A percentile compares a stretch with the other conserved stretches of the same genome.
Evolutionary conservation across 306 rosid species (phyloP).

Genomic region (Calophaca sinica): DNA sequence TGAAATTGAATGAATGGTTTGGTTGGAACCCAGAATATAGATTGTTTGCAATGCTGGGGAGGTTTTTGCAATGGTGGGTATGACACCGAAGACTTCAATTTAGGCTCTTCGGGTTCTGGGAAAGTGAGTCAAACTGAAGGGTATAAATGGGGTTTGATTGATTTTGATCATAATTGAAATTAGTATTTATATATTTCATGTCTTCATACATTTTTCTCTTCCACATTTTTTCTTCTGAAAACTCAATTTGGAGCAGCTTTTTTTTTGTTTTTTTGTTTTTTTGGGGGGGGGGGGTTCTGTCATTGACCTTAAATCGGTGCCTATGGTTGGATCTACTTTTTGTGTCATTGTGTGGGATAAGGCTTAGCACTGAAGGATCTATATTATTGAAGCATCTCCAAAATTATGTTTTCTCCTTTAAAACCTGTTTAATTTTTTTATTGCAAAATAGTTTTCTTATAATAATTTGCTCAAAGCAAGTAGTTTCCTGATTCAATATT

Average conservation of each 20-base stretch:
- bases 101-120: slow-evolving; percentile 51
- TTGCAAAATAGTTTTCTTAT: slow-evolving; percentile 9
- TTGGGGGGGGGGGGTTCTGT: background rate
- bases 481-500: slow-evolving; percentile 2
- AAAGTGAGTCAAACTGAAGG: slow-evolving; percentile 49
- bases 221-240: slow-evolving; percentile 28
- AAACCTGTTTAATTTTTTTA: background rate
- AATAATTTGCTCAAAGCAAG: slow-evolving; percentile 11
- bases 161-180: slow-evolving; percentile 39
- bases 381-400: slow-evolving; percentile 27
- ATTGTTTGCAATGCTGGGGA: slow-evolving; percentile 42
- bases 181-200: background rate
- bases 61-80: slow-evolving; percentile 49
- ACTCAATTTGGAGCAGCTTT: slow-evolving; percentile 22
- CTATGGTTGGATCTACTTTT: slow-evolving; percentile 41
- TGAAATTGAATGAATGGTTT: slow-evolving; percentile 45
- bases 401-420: background rate
- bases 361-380: slow-evolving; percentile 30
- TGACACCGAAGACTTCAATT: slow-evolving; percentile 29
- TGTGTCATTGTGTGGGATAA: background rate
- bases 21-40: slow-evolving; percentile 35
- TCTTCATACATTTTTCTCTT: slow-evolving; percentile 36
- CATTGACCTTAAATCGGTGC: slow-evolving; percentile 6
- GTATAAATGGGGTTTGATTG: slow-evolving; percentile 45
- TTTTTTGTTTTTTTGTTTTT: no score